Conservation (phyloP, 2,329 filamentous ascomycete species). For the Neopestalotiopsis sp. region DNA sequence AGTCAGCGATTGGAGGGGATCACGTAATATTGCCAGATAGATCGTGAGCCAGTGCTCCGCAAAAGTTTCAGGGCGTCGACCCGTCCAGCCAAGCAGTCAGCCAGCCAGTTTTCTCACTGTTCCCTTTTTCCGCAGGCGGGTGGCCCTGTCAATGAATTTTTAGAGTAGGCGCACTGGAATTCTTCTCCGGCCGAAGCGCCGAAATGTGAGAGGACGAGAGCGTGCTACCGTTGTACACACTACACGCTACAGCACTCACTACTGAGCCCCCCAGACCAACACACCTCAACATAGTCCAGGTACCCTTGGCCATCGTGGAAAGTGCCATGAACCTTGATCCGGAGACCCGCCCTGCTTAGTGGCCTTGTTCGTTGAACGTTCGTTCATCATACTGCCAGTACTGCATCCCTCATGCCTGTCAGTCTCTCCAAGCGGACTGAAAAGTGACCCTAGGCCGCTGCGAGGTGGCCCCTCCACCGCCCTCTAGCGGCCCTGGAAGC, state of each 20-base stretch:
- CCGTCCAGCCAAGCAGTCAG: background rate
- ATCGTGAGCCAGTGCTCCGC: constrained; percentile 12
- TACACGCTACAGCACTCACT: too few species aligned
- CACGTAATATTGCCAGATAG: constrained; percentile 13
- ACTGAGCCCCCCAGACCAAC: too few species aligned
- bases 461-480: constrained; percentile 7
- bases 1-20: constrained; percentile 8
- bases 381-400: background rate
- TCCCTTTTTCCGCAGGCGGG: background rate
- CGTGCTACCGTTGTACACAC: background rate
- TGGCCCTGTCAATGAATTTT: background rate
- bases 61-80: constrained; percentile 1
- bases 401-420: background rate
- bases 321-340: constrained; percentile 6
- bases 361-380: background rate
- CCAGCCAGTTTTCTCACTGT: too few species aligned
- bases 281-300: too few species aligned
- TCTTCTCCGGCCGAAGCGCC: constrained; percentile 5
- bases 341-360: constrained; percentile 1
- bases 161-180: too few species aligned
- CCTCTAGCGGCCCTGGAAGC: constrained; percentile 4
- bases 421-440: background rate
- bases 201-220: background rate
- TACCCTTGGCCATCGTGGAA: too few species aligned
- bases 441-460: background rate